Percentiles rank a stretch among this genome's conserved stretches.
These are phyloP conservation scores for Suillus decipiens DNA, from an alignment of 768 basidiomycete species.

Conservation along the genomic window DNA sequence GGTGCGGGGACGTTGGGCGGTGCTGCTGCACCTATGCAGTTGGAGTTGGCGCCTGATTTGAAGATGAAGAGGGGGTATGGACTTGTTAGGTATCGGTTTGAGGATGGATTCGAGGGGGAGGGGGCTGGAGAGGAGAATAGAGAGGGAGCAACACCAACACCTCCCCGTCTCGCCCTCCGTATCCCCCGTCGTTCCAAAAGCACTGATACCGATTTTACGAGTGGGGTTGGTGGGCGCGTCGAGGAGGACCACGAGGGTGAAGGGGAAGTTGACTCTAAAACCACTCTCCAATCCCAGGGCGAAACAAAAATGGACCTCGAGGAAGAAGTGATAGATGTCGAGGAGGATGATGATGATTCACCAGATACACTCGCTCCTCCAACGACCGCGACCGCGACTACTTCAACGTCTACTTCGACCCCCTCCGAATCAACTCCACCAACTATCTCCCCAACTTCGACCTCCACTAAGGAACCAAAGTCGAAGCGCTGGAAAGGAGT, in stretches of 20 bases:
- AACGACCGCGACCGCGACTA: constrained; percentile 1
- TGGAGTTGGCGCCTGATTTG: constrained; percentile 55
- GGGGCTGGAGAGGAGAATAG: not conserved
- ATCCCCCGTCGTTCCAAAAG: constrained; percentile 15
- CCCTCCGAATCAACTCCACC: not conserved
- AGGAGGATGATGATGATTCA: not conserved
- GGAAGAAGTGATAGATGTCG: not conserved
- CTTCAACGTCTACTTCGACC: not conserved
- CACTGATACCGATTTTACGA: constrained; percentile 16
- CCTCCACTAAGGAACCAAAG: not conserved
- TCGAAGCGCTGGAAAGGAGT: constrained; percentile 37
- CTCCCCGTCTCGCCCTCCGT: constrained; percentile 4
- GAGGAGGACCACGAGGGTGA: constrained; percentile 16
- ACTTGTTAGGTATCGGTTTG: constrained; percentile 53
- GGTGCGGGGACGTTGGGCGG: constrained; percentile 68
- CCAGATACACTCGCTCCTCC: constrained; percentile 19
- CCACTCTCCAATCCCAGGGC: not conserved
- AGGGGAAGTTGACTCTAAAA: not conserved
- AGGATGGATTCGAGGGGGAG: not conserved
- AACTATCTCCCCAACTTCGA: not conserved
- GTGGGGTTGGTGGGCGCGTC: not conserved
- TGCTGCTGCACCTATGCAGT: constrained; percentile 52
- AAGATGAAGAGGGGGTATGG: constrained; percentile 55
- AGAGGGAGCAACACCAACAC: not conserved
- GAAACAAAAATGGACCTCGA: not conserved